These are phyloP conservation scores for Ambrosia hybrid DNA, from an alignment of 140 eudicot genomes.

Conservation along the genomic window DNA sequence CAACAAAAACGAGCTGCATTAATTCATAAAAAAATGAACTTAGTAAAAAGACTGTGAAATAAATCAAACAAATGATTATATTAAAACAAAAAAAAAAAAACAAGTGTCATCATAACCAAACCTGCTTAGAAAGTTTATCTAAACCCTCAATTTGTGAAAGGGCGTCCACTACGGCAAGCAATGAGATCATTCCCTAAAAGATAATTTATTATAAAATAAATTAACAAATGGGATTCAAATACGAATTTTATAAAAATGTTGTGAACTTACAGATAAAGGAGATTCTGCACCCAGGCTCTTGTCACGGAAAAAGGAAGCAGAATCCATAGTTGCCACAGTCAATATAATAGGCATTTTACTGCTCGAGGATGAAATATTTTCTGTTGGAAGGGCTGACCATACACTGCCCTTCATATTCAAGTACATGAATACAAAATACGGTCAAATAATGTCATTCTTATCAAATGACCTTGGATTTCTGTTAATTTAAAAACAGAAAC, in stretches of 20 bases:
- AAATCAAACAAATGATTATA: constrained; percentile 3
- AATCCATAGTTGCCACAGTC: constrained; percentile 86
- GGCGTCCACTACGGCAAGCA: constrained; percentile 98
- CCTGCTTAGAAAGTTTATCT: constrained; percentile 79
- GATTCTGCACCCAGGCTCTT: constrained; percentile 96
- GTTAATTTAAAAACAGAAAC: constrained; percentile 2
- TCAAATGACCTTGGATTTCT: constrained; percentile 1
- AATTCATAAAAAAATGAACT: constrained; percentile 1
- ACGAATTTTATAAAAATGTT: background rate
- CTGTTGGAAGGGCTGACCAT: constrained; percentile 93
- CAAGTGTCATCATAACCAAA: constrained; percentile 23
- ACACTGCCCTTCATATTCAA: constrained; percentile 98
- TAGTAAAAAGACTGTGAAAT: background rate
- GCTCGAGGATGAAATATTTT: constrained; percentile 46
- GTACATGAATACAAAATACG: constrained; percentile 38
- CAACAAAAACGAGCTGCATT: constrained; percentile 79
- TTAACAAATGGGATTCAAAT: background rate
- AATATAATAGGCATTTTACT: constrained; percentile 61
- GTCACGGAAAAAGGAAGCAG: constrained; percentile 98
- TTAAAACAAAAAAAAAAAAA: constrained; percentile 4
- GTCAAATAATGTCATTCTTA: constrained; percentile 32
- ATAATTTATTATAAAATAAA: constrained; percentile 14
- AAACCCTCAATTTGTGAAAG: constrained; percentile 68
- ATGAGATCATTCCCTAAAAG: constrained; percentile 73
- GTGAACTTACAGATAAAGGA: constrained; percentile 77